phyloP scores from a whole-genome alignment of 768 basidiomycete genomes.

The Solioccasus polychromus region DNA sequence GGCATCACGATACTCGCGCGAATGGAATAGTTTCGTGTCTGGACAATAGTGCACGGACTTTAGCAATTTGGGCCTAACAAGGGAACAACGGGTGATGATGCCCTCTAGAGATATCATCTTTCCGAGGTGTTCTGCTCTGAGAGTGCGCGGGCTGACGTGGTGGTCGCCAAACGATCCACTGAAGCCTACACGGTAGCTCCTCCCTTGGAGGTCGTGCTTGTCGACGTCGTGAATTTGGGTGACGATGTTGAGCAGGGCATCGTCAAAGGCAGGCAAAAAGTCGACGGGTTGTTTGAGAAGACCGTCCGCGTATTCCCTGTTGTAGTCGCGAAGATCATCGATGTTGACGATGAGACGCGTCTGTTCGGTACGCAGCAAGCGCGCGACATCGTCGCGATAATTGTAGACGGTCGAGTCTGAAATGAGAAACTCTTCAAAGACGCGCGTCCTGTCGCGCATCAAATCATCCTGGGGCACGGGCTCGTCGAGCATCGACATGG shows the following conservation, averaged over 20 bases:
- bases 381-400: slow-evolving; percentile 81
- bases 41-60: slow-evolving; percentile 95
- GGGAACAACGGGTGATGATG: slow-evolving; percentile 96
- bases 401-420: slow-evolving; percentile 67
- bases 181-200: slow-evolving; percentile 84
- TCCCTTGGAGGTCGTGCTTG: slow-evolving; percentile 80
- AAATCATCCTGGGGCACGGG: slow-evolving; percentile 68
- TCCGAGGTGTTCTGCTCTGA: slow-evolving; percentile 84
- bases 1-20: slow-evolving; percentile 89
- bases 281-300: slow-evolving; percentile 86
- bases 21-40: slow-evolving; percentile 79
- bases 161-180: slow-evolving; percentile 98
- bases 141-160: slow-evolving; percentile 92
- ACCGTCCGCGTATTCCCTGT: slow-evolving; percentile 83
- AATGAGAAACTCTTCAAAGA: slow-evolving; percentile 82
- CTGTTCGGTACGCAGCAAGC: slow-evolving; percentile 78
- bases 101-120: slow-evolving; percentile 98
- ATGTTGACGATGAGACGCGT: slow-evolving; percentile 93
- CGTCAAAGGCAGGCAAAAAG: slow-evolving; percentile 86
- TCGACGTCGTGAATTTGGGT: slow-evolving; percentile 70
- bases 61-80: slow-evolving; percentile 98
- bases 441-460: slow-evolving; percentile 69
- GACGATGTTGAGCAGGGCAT: slow-evolving; percentile 73
- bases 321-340: slow-evolving; percentile 92
- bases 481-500: slow-evolving; percentile 43